A percentile compares a stretch with the other conserved stretches of the same genome.
These are phyloP conservation scores for Bryoglossum gracile DNA, from an alignment of 495 filamentous ascomycete species.

Conservation along the genomic window DNA sequence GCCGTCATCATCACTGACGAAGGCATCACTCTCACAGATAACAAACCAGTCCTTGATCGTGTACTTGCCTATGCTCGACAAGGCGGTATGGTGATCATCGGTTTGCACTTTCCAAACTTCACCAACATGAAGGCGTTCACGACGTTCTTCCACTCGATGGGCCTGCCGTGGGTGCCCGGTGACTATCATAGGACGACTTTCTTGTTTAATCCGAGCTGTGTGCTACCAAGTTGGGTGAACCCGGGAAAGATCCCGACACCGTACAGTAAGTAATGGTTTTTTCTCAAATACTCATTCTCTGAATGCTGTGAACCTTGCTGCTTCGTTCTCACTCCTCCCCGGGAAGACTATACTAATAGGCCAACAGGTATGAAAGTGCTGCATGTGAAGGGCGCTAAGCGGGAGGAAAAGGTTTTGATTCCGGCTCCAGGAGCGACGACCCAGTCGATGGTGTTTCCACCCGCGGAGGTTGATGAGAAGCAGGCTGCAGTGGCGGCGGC, in stretches of 20 bases:
- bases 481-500: constrained; percentile 32
- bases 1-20: constrained; percentile 16
- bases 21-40: constrained; percentile 5
- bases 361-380: constrained; percentile 41
- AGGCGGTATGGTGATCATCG: constrained; percentile 15
- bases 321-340: no score
- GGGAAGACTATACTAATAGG: no score
- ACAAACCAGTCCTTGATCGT: constrained; percentile 7
- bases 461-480: constrained; percentile 22
- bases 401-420: constrained; percentile 28
- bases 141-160: constrained; percentile 17
- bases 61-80: constrained; percentile 4
- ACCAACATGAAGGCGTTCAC: constrained; percentile 2
- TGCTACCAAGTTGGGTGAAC: constrained; percentile 14
- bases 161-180: constrained; percentile 34
- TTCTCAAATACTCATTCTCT: no score
- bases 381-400: constrained; percentile 29
- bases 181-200: constrained; percentile 30
- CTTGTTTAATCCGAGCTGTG: constrained; percentile 9
- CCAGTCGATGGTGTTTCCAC: constrained; percentile 25
- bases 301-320: no score
- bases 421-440: constrained; percentile 20
- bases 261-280: no score
- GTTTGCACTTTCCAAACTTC: constrained; percentile 14
- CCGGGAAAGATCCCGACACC: constrained; percentile 23